Percentiles rank a stretch among this genome's conserved stretches.
Conservation (phyloP, 2,329 filamentous ascomycete genomes). For the Diaporthe velutina region DNA sequence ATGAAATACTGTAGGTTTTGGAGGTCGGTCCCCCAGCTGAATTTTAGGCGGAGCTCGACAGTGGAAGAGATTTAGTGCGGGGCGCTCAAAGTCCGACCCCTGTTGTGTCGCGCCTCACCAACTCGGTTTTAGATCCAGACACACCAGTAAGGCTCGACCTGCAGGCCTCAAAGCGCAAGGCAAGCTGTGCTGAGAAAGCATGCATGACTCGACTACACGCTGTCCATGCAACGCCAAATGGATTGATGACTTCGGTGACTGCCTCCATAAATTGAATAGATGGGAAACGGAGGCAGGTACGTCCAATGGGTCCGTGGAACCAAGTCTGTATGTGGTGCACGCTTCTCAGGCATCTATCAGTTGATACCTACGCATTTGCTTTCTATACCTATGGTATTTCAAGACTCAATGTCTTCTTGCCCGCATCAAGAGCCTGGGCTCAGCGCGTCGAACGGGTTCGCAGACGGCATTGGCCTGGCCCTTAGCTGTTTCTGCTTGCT, state of each 20-base stretch:
- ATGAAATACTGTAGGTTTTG: slow-evolving; percentile 17
- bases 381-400: background rate
- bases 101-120: background rate
- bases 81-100: slow-evolving; percentile 1
- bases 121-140: background rate
- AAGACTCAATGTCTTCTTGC: background rate
- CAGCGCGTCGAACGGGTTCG: slow-evolving; percentile 35
- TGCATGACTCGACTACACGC: background rate
- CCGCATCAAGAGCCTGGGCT: background rate
- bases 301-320: background rate
- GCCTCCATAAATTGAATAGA: background rate
- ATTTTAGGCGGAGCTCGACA: slow-evolving; percentile 33
- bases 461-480: background rate
- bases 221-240: background rate
- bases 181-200: background rate
- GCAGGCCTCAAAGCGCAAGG: background rate
- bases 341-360: background rate
- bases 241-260: background rate
- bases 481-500: background rate
- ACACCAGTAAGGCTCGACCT: background rate
- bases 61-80: slow-evolving; percentile 33
- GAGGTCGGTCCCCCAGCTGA: slow-evolving; percentile 2
- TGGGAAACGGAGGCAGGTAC: background rate
- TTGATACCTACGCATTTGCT: background rate
- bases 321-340: background rate